Conservation (phyloP, 352 stramenopile genomes). For the Phytophthora litchii region DNA sequence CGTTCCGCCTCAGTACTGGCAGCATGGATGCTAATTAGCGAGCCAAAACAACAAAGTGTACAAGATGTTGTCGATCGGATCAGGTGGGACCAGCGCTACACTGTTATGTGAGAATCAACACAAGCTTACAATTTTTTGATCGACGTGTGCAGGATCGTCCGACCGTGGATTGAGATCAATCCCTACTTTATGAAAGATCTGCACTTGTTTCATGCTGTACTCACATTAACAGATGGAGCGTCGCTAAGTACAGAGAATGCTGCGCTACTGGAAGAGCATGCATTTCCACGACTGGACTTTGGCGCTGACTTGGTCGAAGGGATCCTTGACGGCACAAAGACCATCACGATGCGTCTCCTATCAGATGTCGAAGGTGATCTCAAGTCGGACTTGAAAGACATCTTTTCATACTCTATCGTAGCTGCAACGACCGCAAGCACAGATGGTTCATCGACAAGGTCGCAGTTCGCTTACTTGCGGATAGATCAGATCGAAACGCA, state of each 20-base stretch:
- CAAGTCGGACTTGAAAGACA: conserved; percentile 58
- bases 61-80: conserved; percentile 50
- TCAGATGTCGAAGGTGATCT: conserved; percentile 51
- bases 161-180: conserved; percentile 80
- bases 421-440: conserved; percentile 37
- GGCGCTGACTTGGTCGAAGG: conserved; percentile 45
- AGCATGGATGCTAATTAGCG: conserved; percentile 54
- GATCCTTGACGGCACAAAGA: conserved; percentile 53
- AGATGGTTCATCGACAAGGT: conserved; percentile 7
- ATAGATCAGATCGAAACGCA: conserved; percentile 44
- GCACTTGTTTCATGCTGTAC: conserved; percentile 40
- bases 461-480: conserved; percentile 54
- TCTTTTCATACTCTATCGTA: conserved; percentile 44
- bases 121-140: conserved; percentile 3
- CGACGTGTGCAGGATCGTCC: conserved; percentile 42
- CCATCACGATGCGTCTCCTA: conserved; percentile 68
- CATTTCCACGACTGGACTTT: conserved; percentile 63
- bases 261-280: conserved; percentile 19
- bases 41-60: conserved; percentile 26
- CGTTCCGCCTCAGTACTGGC: conserved; percentile 59
- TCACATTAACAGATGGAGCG: conserved; percentile 2
- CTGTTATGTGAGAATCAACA: neutral
- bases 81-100: conserved; percentile 28
- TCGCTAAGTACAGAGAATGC: conserved; percentile 12
- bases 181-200: conserved; percentile 58